phyloP scores from a whole-genome alignment of 768 basidiomycete species.

The Fomitopsis pulvina region DNA sequence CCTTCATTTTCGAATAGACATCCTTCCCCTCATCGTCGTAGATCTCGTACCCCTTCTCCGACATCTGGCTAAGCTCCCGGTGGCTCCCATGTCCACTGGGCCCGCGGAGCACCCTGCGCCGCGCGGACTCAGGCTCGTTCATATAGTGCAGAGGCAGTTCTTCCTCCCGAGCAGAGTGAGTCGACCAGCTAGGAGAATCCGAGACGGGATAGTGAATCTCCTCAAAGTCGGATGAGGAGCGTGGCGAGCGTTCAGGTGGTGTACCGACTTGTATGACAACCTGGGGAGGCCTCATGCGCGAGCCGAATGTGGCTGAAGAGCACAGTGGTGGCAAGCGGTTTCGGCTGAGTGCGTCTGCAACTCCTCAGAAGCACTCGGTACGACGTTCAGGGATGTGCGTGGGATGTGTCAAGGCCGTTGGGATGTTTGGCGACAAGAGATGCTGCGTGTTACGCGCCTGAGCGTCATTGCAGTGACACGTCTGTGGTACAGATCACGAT shows the following conservation, averaged over 20 bases:
- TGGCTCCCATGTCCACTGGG: constrained; percentile 24
- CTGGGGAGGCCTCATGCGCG: constrained; percentile 35
- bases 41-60: constrained; percentile 25
- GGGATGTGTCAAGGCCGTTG: too few species aligned
- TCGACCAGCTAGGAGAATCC: constrained; percentile 22
- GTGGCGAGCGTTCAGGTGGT: constrained; percentile 40
- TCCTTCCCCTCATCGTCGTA: constrained; percentile 66
- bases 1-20: constrained; percentile 40
- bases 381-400: too few species aligned
- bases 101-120: constrained; percentile 36
- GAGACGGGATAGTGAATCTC: constrained; percentile 53
- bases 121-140: constrained; percentile 42
- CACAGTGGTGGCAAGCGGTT: not conserved
- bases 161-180: constrained; percentile 27
- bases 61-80: constrained; percentile 22
- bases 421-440: not conserved
- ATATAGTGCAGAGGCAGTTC: constrained; percentile 47
- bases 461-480: constrained; percentile 1
- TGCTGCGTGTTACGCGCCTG: not conserved
- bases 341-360: too few species aligned
- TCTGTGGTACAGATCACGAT: constrained; percentile 3
- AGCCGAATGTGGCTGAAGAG: not conserved
- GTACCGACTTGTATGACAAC: constrained; percentile 67
- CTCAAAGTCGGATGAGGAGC: constrained; percentile 65
- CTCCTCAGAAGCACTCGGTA: too few species aligned